Conservation (phyloP, 2,329 filamentous ascomycete species). For the Trematosphaeria pertusa region DNA sequence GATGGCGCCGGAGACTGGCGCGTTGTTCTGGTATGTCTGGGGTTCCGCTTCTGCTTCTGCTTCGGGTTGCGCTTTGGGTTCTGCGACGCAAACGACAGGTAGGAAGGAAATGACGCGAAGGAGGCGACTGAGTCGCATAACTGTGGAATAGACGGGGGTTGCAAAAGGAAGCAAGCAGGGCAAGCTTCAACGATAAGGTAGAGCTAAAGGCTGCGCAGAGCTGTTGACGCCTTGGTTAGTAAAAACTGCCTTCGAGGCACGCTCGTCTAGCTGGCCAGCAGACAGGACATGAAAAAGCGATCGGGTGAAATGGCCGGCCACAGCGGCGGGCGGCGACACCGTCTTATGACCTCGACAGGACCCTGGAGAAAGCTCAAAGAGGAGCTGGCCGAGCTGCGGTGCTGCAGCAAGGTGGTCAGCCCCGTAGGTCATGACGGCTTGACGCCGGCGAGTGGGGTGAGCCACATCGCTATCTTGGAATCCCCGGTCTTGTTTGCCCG, state of each 20-base stretch:
- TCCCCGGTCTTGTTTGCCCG: conserved; percentile 8
- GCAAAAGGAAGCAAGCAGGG: background rate
- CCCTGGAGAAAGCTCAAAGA: conserved; percentile 27
- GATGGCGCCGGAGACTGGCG: conserved; percentile 49
- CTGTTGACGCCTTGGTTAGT: conserved; percentile 18
- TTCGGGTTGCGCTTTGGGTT: conserved; percentile 34
- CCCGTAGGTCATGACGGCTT: conserved; percentile 40
- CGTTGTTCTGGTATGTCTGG: conserved; percentile 43
- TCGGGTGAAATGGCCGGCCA: conserved; percentile 6
- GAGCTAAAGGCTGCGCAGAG: background rate
- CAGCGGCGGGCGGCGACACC: conserved; percentile 19
- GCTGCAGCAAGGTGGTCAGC: conserved; percentile 36
- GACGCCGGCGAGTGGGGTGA: conserved; percentile 24
- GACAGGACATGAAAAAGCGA: conserved; percentile 8
- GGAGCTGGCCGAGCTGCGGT: conserved; percentile 35
- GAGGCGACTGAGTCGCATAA: conserved; percentile 25
- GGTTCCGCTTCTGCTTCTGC: conserved; percentile 25
- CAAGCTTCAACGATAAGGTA: conserved; percentile 1
- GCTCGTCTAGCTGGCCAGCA: conserved; percentile 2
- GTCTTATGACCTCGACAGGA: conserved; percentile 36
- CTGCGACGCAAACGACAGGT: conserved; percentile 23
- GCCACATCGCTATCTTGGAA: conserved; percentile 1
- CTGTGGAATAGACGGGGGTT: conserved; percentile 1
- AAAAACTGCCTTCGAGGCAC: conserved; percentile 6
- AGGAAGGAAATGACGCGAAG: conserved; percentile 20